Percentiles rank a stretch among this genome's conserved stretches.
phyloP scores from a whole-genome alignment of 2,329 filamentous ascomycete species.

The Alternaria sp. region DNA sequence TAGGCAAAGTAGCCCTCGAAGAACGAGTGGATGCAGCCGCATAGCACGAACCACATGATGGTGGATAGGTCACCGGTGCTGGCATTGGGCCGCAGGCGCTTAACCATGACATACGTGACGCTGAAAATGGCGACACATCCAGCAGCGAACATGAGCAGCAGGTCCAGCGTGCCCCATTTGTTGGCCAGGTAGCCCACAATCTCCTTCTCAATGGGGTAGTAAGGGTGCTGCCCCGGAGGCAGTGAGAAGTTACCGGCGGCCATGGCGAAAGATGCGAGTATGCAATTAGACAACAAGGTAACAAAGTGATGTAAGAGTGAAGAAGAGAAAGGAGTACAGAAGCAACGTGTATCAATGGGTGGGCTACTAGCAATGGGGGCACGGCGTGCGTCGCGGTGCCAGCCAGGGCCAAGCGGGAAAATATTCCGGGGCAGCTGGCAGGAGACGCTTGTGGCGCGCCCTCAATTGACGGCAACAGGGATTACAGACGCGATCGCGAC shows the following conservation, averaged over 20 bases:
- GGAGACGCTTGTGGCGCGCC: slow-evolving; percentile 5
- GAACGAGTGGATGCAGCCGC: slow-evolving; percentile 76
- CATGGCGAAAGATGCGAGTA: slow-evolving; percentile 17
- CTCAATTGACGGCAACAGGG: slow-evolving; percentile 1
- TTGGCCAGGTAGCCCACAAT: slow-evolving; percentile 74
- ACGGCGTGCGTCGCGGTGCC: slow-evolving; percentile 15
- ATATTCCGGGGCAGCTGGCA: slow-evolving; percentile 11
- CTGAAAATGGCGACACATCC: slow-evolving; percentile 66
- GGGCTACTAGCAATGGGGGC: slow-evolving; percentile 11
- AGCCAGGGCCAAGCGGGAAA: slow-evolving; percentile 10
- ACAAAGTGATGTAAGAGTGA: background rate
- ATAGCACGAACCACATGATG: slow-evolving; percentile 79
- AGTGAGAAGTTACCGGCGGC: slow-evolving; percentile 21
- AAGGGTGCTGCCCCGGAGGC: slow-evolving; percentile 63
- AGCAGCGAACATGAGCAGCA: slow-evolving; percentile 68
- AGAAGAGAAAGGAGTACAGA: background rate
- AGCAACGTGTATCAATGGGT: background rate
- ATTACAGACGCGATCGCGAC: slow-evolving; percentile 5
- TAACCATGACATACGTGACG: slow-evolving; percentile 63
- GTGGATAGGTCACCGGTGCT: slow-evolving; percentile 63
- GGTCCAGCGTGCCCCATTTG: slow-evolving; percentile 64
- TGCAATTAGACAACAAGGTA: background rate
- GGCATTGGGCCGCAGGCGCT: slow-evolving; percentile 62
- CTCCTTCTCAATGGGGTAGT: slow-evolving; percentile 71
- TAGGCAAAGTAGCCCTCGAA: slow-evolving; percentile 87